These are phyloP conservation scores for Candida gorgasii DNA, from an alignment of 805 yeast genomes.

Conservation along the genomic window DNA sequence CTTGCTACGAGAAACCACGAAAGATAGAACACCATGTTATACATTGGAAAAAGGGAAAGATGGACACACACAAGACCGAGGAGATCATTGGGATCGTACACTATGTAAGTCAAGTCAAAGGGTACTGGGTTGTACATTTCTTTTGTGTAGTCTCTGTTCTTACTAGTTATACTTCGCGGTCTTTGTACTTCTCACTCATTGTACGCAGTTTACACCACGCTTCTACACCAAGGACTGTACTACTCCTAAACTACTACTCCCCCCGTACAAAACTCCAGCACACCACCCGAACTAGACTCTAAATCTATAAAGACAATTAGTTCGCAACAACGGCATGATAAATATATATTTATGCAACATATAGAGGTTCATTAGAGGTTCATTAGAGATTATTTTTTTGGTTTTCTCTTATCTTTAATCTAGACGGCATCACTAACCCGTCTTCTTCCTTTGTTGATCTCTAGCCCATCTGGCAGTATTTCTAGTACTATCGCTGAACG, in stretches of 20 bases:
- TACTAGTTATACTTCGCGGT: no score
- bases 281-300: no score
- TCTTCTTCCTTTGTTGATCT: slow-evolving; percentile 64
- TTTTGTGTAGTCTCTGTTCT: no score
- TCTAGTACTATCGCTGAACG: slow-evolving; percentile 65
- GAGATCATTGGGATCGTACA: slow-evolving; percentile 68
- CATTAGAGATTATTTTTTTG: slow-evolving; percentile 13
- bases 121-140: slow-evolving; percentile 45
- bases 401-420: not conserved
- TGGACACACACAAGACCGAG: slow-evolving; percentile 65
- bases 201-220: not conserved
- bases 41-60: slow-evolving; percentile 78
- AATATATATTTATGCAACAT: slow-evolving; percentile 5
- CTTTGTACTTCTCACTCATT: not conserved
- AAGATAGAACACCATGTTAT: slow-evolving; percentile 72
- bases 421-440: not conserved
- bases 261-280: no score
- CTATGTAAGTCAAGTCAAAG: slow-evolving; percentile 83
- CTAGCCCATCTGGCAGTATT: slow-evolving; percentile 98
- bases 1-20: slow-evolving; percentile 82
- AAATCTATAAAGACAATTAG: not conserved
- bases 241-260: not conserved
- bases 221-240: no score
- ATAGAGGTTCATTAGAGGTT: slow-evolving; percentile 15
- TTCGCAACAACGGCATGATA: not conserved